A percentile compares a stretch with the other conserved stretches of the same genome.
phyloP scores from a whole-genome alignment of 805 yeast genomes.

The Metschnikowia koreensis region DNA sequence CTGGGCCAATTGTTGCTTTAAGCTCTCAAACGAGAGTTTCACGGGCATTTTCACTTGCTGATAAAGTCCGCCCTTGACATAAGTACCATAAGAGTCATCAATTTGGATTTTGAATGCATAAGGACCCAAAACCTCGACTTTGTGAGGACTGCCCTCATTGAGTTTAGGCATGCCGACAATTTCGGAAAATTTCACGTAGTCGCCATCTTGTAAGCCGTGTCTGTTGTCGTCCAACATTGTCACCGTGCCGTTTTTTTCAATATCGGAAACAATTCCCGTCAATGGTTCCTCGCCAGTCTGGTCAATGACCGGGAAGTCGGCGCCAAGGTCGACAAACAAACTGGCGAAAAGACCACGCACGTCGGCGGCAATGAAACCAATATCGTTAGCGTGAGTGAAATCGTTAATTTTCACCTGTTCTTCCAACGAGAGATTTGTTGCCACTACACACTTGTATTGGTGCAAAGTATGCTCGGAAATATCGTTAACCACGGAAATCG shows the following conservation, averaged over 20 bases:
- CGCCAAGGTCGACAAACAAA: slow-evolving; percentile 89
- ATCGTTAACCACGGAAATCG: slow-evolving; percentile 63
- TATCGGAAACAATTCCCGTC: slow-evolving; percentile 83
- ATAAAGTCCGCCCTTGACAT: slow-evolving; percentile 82
- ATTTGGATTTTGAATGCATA: slow-evolving; percentile 77
- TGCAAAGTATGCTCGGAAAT: slow-evolving; percentile 54
- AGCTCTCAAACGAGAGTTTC: slow-evolving; percentile 57
- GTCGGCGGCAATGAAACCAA: slow-evolving; percentile 80
- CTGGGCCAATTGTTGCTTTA: slow-evolving; percentile 58
- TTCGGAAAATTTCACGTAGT: slow-evolving; percentile 81
- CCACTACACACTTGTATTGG: slow-evolving; percentile 75
- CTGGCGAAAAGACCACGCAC: slow-evolving; percentile 85
- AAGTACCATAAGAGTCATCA: slow-evolving; percentile 56
- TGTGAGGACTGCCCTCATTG: slow-evolving; percentile 70
- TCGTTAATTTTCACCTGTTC: slow-evolving; percentile 73
- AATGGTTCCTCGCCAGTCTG: slow-evolving; percentile 90
- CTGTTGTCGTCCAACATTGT: slow-evolving; percentile 88
- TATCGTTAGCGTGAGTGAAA: slow-evolving; percentile 67
- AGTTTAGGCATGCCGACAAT: slow-evolving; percentile 74
- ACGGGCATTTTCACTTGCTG: slow-evolving; percentile 88
- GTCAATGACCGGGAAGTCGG: slow-evolving; percentile 74
- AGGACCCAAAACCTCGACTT: slow-evolving; percentile 90
- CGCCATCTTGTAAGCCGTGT: slow-evolving; percentile 93
- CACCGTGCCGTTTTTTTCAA: slow-evolving; percentile 86
- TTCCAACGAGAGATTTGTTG: slow-evolving; percentile 71